Percentiles rank a stretch among this genome's conserved stretches.
Evolutionary conservation across 192 early-diverging fungal species (phyloP).

Genomic region (Phycomyces blakesleeanus): DNA sequence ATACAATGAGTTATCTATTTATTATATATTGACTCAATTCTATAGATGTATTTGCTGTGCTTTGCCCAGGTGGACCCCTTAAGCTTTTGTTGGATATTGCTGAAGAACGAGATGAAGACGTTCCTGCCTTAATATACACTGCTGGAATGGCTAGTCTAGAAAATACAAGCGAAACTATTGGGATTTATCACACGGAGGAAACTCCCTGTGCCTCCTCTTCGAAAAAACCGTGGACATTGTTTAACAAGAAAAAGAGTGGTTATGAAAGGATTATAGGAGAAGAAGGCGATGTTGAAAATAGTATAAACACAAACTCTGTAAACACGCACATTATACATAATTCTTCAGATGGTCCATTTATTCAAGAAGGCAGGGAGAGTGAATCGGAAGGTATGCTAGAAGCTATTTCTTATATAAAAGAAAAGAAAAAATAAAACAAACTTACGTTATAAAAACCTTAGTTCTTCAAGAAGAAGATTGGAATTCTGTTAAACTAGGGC

Average conservation of each 20-base stretch:
- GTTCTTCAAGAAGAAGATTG: not conserved
- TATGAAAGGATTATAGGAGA: not conserved
- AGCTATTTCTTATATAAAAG: no score
- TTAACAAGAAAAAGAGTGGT: not conserved
- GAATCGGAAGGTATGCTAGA: no score
- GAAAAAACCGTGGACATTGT: not conserved
- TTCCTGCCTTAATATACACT: conserved; percentile 68
- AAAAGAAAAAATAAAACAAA: not conserved
- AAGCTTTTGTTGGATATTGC: conserved; percentile 67
- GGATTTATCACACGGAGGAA: not conserved
- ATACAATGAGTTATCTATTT: not conserved
- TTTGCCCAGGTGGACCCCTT: conserved; percentile 76
- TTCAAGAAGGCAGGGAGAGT: no score
- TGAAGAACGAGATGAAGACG: conserved; percentile 57
- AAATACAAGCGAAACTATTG: not conserved
- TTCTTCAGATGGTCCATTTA: no score
- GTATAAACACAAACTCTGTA: no score
- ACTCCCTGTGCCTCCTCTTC: not conserved
- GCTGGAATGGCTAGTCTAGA: conserved; percentile 23
- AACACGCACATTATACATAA: no score
- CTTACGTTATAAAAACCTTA: no score
- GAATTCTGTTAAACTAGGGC: conserved; percentile 58
- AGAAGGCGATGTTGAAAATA: no score
- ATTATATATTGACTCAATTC: not conserved
- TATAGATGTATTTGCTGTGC: conserved; percentile 71